Percentiles rank a stretch among this genome's conserved stretches.
phyloP scores from a whole-genome alignment of 31 red algal species.

The Asparagopsis taxiformis region DNA sequence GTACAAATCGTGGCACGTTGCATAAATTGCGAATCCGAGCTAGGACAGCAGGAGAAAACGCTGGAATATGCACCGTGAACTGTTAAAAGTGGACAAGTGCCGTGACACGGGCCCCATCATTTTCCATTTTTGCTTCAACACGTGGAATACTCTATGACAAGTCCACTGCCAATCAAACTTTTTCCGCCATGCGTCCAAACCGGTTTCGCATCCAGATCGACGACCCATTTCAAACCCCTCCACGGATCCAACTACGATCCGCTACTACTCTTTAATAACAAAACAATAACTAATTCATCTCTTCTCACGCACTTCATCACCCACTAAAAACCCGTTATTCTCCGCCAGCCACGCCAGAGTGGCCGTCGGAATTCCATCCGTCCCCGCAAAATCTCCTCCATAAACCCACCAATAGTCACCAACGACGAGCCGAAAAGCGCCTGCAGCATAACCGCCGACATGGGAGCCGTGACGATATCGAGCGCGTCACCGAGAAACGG shows the following conservation, averaged over 20 bases:
- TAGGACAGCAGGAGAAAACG: background rate
- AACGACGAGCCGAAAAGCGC: conserved; percentile 59
- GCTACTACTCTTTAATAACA: too few species aligned
- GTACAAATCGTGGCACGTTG: background rate
- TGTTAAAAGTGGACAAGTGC: background rate
- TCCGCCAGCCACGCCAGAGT: conserved; percentile 74
- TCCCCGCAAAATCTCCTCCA: conserved; percentile 76
- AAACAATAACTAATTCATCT: background rate
- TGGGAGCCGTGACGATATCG: conserved; percentile 60
- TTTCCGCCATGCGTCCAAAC: too few species aligned
- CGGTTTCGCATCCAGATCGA: too few species aligned
- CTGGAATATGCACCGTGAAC: background rate
- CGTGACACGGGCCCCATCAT: background rate
- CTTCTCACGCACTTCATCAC: background rate
- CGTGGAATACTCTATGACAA: background rate
- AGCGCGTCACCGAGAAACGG: conserved; percentile 56
- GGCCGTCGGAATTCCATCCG: conserved; percentile 72
- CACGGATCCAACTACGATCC: too few species aligned
- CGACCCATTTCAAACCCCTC: too few species aligned
- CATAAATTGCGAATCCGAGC: background rate
- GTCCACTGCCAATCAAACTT: background rate
- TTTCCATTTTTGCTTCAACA: background rate
- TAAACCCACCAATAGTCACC: conserved; percentile 44
- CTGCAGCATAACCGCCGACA: conserved; percentile 66
- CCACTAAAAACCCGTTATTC: conserved; percentile 35